Base-by-base conservation (phyloP, 2,329 filamentous ascomycete genomes). In the Mycogone perniciosa region DNA sequence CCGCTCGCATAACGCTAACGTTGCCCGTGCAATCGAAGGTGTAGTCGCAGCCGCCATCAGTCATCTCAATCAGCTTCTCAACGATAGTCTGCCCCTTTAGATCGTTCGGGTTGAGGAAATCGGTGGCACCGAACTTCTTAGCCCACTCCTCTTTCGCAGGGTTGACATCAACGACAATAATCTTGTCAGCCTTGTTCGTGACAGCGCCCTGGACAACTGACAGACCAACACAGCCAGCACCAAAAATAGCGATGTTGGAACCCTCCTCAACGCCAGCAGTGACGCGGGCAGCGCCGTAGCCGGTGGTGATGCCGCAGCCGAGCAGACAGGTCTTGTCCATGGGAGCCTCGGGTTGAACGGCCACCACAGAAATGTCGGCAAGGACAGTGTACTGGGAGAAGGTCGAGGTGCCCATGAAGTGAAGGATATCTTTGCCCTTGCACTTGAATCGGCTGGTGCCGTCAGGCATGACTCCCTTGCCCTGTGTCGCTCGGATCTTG, bases 21-120 rank as follows among this genome's bases (percentile, higher is more conserved):
- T 97, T 97, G 54, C 93, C 93, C 6, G 93, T 99, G 80, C 93
- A 97, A 76, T 99, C 93, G 68, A 99, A 99, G 45, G 93, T 99
- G 77, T 96, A 97, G 76, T 99, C 93, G 69, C 90, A 95, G 46
- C 93, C 93, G 59, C 93, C 93, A 64, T 97, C 93, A 2, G 93
- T 99, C 86, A 97, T 90, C 73, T 97, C 92, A 60, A 97, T 83
- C 57, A 99, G 80, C 76, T 92, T 86, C 65, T 96, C 89, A 63
- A 95, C 89, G 60, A 97, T 87, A 54, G 81, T 89, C 79, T 92
- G 86, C 56, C 78, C 80, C 60, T 81, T 77, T 56, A 92, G 75
- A 71, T 92, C 85, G 53, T 79, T 84, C 41, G 93, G 93, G 78
- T 99, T 97, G 63, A 99, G 88, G 65, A 99, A 99, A 72, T 97